Conservation (phyloP, 768 basidiomycete genomes). For the Clitopilus passeckerianus region DNA sequence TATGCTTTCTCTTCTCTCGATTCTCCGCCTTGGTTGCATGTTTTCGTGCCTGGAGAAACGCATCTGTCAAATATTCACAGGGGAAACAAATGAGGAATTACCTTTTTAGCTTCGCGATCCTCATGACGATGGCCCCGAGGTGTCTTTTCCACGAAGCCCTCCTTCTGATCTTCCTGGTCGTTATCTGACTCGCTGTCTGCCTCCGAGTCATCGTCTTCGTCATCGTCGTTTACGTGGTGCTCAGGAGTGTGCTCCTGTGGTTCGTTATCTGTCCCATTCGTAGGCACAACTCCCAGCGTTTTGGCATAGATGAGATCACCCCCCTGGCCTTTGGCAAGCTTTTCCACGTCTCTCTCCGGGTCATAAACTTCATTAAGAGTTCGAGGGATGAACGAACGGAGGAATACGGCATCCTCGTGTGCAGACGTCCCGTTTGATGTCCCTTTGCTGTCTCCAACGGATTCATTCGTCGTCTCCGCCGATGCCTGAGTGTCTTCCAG, state of each 20-base stretch:
- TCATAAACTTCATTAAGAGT: constrained; percentile 90
- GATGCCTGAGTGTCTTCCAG: constrained; percentile 28
- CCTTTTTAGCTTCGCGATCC: constrained; percentile 90
- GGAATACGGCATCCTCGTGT: constrained; percentile 87
- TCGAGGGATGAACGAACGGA: constrained; percentile 89
- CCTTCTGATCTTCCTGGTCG: constrained; percentile 28
- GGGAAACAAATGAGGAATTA: constrained; percentile 20
- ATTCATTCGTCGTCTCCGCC: constrained; percentile 7
- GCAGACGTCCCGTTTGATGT: constrained; percentile 20
- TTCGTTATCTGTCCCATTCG: constrained; percentile 9
- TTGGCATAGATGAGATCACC: constrained; percentile 80
- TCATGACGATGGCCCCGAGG: constrained; percentile 90
- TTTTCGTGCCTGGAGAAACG: constrained; percentile 72
- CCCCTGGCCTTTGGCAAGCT: constrained; percentile 65
- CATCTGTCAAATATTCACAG: constrained; percentile 8
- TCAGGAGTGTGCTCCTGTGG: constrained; percentile 7
- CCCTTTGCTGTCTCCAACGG: not conserved
- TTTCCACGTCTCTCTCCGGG: constrained; percentile 87
- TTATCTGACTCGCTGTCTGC: constrained; percentile 29
- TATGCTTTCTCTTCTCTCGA: constrained; percentile 82
- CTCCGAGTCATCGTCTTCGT: constrained; percentile 21
- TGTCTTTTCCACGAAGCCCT: constrained; percentile 43
- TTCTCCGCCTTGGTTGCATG: constrained; percentile 84
- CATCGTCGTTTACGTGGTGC: constrained; percentile 16
- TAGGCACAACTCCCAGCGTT: constrained; percentile 69